Evolutionary conservation across 192 early-diverging fungal species (phyloP), one percentile per base, ranked within the genome.

Genomic region (Allomyces javanicus): DNA sequence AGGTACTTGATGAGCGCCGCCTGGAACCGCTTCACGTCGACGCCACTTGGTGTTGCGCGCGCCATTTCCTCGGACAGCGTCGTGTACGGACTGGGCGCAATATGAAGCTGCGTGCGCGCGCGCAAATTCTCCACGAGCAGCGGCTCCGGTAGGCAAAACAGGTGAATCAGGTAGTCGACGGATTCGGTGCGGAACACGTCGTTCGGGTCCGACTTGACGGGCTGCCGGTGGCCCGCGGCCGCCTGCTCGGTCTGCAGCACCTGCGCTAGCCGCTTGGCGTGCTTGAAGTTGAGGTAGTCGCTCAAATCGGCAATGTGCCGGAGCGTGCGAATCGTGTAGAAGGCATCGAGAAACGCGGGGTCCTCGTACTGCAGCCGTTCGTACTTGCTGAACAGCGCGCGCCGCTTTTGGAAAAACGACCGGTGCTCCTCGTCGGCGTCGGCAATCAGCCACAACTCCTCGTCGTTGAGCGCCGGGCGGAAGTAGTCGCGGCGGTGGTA

Each of bases 401-500:
- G 24, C 25, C 22, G 64, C 12, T 40, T 23, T 26, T 23, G 19
- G 3, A 23, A 40, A 23, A 24, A 26, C 44, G 63, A 17, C 50
- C 25, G 64, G 27, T 58, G 61, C 25, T 65, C 64, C 55, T 25
- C 64, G 64, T 68, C 67, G 22, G 17, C 25, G 50, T 68, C 67
- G 22, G 44, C 27, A 40, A 66, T 40, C 23, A 25, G 25, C 67
- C 67, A 68, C 26, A 68, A 23, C 33, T 65, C 67, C 23, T 66
- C 45, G 22, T 68, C 44, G 24, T 12, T 25, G 44, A 68, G 25
- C 17, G 50, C 12, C 12, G 17, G 17, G n/a, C 86, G 83, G 68
- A 89, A 85, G 67, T 91, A 86, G 71, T 98, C 95, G 63, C 87
- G 85, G 55, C 90, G 82, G 69, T 96, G 91, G 14, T 79, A 78